phyloP scores from a whole-genome alignment of 139 green algal genomes.

The Limnomonas spitsbergensis region DNA sequence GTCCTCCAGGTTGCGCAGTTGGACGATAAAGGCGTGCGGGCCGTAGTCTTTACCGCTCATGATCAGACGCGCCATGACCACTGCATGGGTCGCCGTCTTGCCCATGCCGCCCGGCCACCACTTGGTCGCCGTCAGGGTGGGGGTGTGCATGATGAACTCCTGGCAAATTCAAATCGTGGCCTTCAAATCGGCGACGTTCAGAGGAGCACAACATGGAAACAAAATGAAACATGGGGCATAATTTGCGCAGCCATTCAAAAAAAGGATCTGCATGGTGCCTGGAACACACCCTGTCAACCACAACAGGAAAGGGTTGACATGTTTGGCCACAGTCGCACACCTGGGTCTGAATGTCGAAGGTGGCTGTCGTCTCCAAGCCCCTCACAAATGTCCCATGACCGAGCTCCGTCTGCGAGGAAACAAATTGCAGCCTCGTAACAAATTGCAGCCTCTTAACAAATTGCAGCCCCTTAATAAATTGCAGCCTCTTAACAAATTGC shows the following conservation, averaged over 20 bases:
- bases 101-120: conserved; percentile 89
- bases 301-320: too few species aligned
- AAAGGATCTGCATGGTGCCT: too few species aligned
- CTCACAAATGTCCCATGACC: conserved; percentile 92
- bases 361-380: conserved; percentile 89
- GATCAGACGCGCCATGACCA: conserved; percentile 90
- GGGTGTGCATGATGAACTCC: conserved; percentile 91
- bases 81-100: conserved; percentile 87
- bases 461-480: too few species aligned
- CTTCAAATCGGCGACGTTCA: neutral
- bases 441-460: too few species aligned
- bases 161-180: conserved; percentile 20
- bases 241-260: too few species aligned
- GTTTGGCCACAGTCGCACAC: too few species aligned
- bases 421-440: too few species aligned
- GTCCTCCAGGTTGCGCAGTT: conserved; percentile 72
- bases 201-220: too few species aligned
- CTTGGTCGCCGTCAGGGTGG: conserved; percentile 85
- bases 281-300: too few species aligned
- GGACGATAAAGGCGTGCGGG: conserved; percentile 84
- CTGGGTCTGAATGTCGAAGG: conserved; percentile 15
- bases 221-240: too few species aligned
- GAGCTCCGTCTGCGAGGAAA: conserved; percentile 16
- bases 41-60: conserved; percentile 68
- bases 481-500: too few species aligned